phyloP scores from a whole-genome alignment of 2,329 filamentous ascomycete genomes.

The Hypoxylon sp. region DNA sequence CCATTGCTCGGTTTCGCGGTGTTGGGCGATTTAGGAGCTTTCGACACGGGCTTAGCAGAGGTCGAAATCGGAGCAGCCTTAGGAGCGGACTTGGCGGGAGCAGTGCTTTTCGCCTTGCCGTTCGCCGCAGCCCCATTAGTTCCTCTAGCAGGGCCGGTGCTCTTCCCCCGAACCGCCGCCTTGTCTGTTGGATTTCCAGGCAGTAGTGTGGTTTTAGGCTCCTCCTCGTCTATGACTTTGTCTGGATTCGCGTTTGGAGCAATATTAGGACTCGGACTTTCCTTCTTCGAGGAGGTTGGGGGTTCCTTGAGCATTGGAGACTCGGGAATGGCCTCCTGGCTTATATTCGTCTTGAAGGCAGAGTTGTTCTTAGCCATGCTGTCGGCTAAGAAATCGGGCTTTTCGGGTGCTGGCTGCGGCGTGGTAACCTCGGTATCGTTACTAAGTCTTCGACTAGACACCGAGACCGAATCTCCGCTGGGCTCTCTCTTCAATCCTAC shows the following conservation, averaged over 20 bases:
- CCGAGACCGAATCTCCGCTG: constrained; percentile 53
- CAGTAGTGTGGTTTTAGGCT: constrained; percentile 45
- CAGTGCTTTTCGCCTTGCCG: constrained; percentile 43
- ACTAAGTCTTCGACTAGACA: constrained; percentile 48
- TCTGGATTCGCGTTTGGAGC: constrained; percentile 51
- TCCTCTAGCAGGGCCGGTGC: constrained; percentile 28
- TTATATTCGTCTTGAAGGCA: constrained; percentile 46
- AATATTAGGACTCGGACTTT: constrained; percentile 33
- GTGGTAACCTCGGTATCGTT: constrained; percentile 51
- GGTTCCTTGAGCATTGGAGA: constrained; percentile 47
- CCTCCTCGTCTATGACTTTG: constrained; percentile 52
- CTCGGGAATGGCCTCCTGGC: constrained; percentile 54
- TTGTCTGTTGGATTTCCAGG: constrained; percentile 46
- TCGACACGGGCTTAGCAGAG: constrained; percentile 46
- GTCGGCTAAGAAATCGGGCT: constrained; percentile 47
- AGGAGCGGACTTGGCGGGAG: constrained; percentile 36
- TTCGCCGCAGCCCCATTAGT: constrained; percentile 31
- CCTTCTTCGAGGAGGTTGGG: constrained; percentile 38
- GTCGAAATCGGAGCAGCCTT: constrained; percentile 40
- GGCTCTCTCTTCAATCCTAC: constrained; percentile 59
- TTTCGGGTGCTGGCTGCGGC: constrained; percentile 51
- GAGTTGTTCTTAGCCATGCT: constrained; percentile 42
- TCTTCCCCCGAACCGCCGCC: constrained; percentile 31
- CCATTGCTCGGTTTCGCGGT: constrained; percentile 50
- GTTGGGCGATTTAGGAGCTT: constrained; percentile 49